These are phyloP conservation scores for Claviceps pusilla DNA, from an alignment of 2,329 filamentous ascomycete genomes.

Conservation along the genomic window DNA sequence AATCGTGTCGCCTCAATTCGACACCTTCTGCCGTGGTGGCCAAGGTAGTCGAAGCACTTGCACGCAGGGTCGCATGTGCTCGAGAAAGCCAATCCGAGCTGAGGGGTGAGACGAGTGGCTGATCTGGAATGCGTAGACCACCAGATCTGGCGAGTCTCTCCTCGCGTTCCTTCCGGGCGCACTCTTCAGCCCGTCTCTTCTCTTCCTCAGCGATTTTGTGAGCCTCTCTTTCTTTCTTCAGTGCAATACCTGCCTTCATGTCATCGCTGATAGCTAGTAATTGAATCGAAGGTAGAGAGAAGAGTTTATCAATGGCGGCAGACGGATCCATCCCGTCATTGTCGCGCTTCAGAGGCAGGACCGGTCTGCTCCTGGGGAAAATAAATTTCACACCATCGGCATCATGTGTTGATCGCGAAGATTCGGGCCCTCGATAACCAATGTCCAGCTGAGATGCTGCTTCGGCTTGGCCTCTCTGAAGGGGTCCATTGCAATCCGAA, in stretches of 20 bases:
- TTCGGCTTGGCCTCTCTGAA: background rate
- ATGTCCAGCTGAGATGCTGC: background rate
- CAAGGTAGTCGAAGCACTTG: constrained; percentile 21
- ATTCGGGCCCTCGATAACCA: background rate
- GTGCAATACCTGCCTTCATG: constrained; percentile 7
- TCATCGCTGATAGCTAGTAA: constrained; percentile 16
- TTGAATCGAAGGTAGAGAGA: constrained; percentile 14
- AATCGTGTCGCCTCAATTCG: constrained; percentile 40
- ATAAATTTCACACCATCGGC: background rate
- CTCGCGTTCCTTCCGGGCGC: constrained; percentile 3
- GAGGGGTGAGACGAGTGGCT: constrained; percentile 15
- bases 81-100: constrained; percentile 14
- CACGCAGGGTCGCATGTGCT: constrained; percentile 18
- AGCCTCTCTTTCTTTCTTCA: constrained; percentile 9
- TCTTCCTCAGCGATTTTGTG: constrained; percentile 13
- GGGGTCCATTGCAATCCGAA: background rate
- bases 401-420: background rate
- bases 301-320: constrained; percentile 13
- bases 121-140: constrained; percentile 16
- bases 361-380: background rate
- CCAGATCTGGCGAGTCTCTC: constrained; percentile 17
- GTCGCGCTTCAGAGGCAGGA: background rate
- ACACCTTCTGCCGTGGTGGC: constrained; percentile 34
- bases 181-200: constrained; percentile 13
- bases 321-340: constrained; percentile 5